Percentiles rank a stretch among this genome's conserved stretches.
These are phyloP conservation scores for Zanthoxylum bungeanum DNA, from an alignment of 345 rosid species.

Conservation along the genomic window DNA sequence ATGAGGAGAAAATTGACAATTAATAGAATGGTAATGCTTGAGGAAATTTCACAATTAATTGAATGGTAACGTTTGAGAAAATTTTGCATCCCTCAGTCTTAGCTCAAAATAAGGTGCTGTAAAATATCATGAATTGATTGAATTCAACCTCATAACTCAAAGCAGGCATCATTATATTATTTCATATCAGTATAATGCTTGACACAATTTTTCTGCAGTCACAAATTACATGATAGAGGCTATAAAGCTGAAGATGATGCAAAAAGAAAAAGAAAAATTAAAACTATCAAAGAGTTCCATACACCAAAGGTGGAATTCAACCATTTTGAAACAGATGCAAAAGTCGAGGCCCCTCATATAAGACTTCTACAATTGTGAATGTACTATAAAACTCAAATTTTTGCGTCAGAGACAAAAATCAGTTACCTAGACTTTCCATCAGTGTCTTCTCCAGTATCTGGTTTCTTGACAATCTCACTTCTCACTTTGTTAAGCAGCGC, in stretches of 20 bases:
- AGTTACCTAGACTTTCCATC: slow-evolving; percentile 65
- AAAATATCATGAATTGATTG: too few relatives aligned
- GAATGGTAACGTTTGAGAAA: too few relatives aligned
- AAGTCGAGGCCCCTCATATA: too few relatives aligned
- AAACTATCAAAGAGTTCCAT: neutral
- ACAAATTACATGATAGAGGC: neutral
- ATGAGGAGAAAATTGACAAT: neutral
- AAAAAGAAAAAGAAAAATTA: too few relatives aligned
- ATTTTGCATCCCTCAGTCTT: neutral
- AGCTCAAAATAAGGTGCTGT: too few relatives aligned
- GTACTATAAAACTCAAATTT: too few relatives aligned
- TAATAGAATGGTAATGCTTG: neutral
- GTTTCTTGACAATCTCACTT: slow-evolving; percentile 91
- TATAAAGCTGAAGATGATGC: neutral
- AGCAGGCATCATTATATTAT: neutral
- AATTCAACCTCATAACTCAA: neutral
- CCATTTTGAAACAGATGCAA: too few relatives aligned
- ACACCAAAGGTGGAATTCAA: too few relatives aligned
- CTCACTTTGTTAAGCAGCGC: slow-evolving; percentile 86
- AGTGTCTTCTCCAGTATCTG: slow-evolving; percentile 65
- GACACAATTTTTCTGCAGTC: neutral
- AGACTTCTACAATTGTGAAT: too few relatives aligned
- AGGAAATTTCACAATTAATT: too few relatives aligned
- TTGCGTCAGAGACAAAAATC: too few relatives aligned
- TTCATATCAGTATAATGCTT: neutral